Evolutionary conservation across 306 rosid genomes (phyloP), one percentile per base, ranked within the genome.

Genomic region (Lathyrus aphaca): DNA sequence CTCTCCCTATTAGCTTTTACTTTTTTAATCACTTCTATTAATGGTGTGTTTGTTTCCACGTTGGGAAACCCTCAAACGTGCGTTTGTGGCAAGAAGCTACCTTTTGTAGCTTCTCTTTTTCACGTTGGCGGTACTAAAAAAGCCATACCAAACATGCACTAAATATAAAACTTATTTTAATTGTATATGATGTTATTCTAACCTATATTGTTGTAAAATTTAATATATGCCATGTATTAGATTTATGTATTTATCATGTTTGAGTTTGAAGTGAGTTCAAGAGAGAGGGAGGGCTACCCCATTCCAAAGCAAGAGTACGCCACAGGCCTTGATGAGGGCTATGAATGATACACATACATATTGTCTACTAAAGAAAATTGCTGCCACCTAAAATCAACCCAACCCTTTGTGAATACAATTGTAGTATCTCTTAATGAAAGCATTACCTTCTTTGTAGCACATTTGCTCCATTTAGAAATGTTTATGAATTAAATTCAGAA

Each of bases 401-500:
- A 48, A 16, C 17, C 30, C 59, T 49, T 19, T 17, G 19, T 0
- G 23, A 45, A 19, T 15, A 5, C 39, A 10, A 21, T 8, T 35
- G 18, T 16, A 16, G 66, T 38, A 16, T 61, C 11, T 18, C 62
- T 35, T 35, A 11, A 50, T 51, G 10, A 50, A 51, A 18, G 19
- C 54, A 51, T 38, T 13, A 10, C 23, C 32, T n/a, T 56, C 15
- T 55, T 25, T 49, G 13, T 15, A 23, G 29, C 44, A n/a, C 27
- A 37, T 68, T 25, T 37, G 73, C n/a, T 18, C 7, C 40, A 9
- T 40, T 69, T 39, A 29, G n/a, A 4, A 23, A 48, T 17, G 39
- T 19, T 16, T 35, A 49, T 50, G 16, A 51, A 3, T 48, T 49
- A 21, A n/a, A 30, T 71, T 58, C 45, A 71, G 21, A 38, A 51